These are phyloP conservation scores for Letharia columbiana DNA, from an alignment of 495 filamentous ascomycete species.

Conservation along the genomic window DNA sequence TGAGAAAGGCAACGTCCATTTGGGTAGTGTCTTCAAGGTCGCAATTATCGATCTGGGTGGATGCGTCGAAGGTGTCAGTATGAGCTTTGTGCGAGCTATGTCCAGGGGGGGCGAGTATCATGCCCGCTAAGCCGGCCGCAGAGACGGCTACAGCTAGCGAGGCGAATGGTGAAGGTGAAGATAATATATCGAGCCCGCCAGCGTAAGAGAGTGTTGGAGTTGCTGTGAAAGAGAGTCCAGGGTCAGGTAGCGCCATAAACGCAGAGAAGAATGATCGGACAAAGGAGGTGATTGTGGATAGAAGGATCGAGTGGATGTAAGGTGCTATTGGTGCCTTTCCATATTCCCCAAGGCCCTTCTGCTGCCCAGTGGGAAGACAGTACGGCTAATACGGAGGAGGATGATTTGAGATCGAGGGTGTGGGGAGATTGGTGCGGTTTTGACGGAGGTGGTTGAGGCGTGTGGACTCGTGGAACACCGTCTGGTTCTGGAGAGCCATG, in stretches of 20 bases:
- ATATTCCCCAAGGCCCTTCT: slow-evolving; percentile 83
- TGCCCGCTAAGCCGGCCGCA: slow-evolving; percentile 67
- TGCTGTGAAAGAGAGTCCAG: slow-evolving; percentile 37
- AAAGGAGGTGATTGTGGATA: slow-evolving; percentile 79
- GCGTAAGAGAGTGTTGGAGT: slow-evolving; percentile 23
- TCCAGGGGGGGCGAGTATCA: slow-evolving; percentile 84
- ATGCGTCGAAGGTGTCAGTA: slow-evolving; percentile 68
- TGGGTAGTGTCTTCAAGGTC: slow-evolving; percentile 66
- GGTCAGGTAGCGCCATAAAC: slow-evolving; percentile 72
- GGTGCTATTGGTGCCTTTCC: slow-evolving; percentile 88
- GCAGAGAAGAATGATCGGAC: slow-evolving; percentile 75
- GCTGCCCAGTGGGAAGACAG: slow-evolving; percentile 80
- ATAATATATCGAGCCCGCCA: slow-evolving; percentile 51
- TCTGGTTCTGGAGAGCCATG: slow-evolving; percentile 36
- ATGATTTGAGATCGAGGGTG: slow-evolving; percentile 56
- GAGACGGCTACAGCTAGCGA: slow-evolving; percentile 73
- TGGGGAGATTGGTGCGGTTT: slow-evolving; percentile 39
- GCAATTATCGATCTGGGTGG: slow-evolving; percentile 65
- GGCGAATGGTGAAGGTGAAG: slow-evolving; percentile 62
- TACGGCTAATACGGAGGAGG: slow-evolving; percentile 68
- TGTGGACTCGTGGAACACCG: slow-evolving; percentile 17
- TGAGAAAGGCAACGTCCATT: slow-evolving; percentile 58
- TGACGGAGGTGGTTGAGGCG: slow-evolving; percentile 31
- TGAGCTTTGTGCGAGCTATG: slow-evolving; percentile 76
- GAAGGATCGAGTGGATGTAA: slow-evolving; percentile 83